Base-by-base conservation (phyloP, 352 stramenopile genomes). In the Salisapilia sapeloensis region DNA sequence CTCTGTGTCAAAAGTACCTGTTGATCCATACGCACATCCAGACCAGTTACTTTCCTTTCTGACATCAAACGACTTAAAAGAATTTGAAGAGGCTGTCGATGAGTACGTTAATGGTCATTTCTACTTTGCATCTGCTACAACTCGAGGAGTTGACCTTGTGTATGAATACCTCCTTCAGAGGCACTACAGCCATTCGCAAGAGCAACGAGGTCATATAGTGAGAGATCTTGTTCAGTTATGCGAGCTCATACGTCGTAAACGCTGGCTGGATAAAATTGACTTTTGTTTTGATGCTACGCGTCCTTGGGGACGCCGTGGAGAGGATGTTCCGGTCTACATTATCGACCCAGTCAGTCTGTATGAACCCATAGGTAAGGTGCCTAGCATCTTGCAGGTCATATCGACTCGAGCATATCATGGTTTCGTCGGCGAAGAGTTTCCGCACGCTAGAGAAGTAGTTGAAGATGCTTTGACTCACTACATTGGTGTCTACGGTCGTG, bases 191-290 rank as follows among this genome's bases (percentile, higher is more conserved):
- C 32, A 63, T 4, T 63, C 65, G 0, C 70, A 85, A 35, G 27
- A 25, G 3, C 53, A 78, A 24, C 63, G 71, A 33, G 58, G 46
- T 11, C 44, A 31, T 14, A 57, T 85, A 14, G 37, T 85, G 10
- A 37, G 53, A 1, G 64, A 82, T 11, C 29, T 85, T 1, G 34
- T 81, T 1, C 20, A 47, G 28, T 44, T 85, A 14, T 69, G 70
- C n/a, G 40, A 31, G 19, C 40, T 80, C 6, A 56, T 85, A 14
- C 59, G 63, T 18, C 22, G 38, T 18, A 78, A 85, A 38, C 55
- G 51, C 15, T 86, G 70, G 70, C 60, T 60, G 10, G 70, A 86
- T 39, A 86, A 86, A 34, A 60, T 71, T 1, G 66, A 81, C 22
- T 62, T 86, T 21, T 50, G 70, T 0, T 86, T 58, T 48, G 66